Base-by-base conservation (phyloP, 176 grass and related monocot species). In the Oryza brachyantha region DNA sequence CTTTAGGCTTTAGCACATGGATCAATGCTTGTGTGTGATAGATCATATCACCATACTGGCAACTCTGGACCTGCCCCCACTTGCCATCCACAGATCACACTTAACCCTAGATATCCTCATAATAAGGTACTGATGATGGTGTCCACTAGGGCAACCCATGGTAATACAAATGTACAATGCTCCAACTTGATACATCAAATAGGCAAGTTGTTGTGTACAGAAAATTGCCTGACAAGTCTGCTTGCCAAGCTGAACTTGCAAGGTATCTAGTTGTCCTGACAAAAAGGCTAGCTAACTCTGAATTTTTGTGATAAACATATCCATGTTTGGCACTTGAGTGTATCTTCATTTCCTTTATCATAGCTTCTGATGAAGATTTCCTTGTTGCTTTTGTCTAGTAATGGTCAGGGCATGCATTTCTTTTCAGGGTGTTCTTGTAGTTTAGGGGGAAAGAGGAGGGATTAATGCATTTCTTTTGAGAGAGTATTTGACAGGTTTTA, bases 11-110 rank as follows among this genome's bases (percentile, higher is more conserved):
- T 26, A 27, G 75, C 80, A 84, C 86, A 79, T 79, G 86, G 80
- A 79, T 21, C 36, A 39, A 83, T 48, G 68, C 48, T 14, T 64
- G 67, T 48, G 67, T 48, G 52, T 13, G 38, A 60, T 58, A 10
- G n/a, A n/a, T n/a, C 31, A 32, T 28, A 69, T 79, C 52, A 61
- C 34, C 77, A 61, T 2, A 70, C 11, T 7, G 52, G 71, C 70
- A 81, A 48, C 24, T 81, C 45, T 35, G 67, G 4, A 3, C 65
- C 78, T 69, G 73, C 66, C 59, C 73, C 67, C 67, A 83, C 60
- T 87, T 78, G 85, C 37, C 70, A 86, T 76, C 58, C 59, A 77
- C 80, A 79, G 68, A 88, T 73, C 80, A 50, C 80, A 66, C 73
- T 72, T 24, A 46, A 43, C 61, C 74, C 46, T 57, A 88, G 61